Base-by-base conservation (phyloP, 2,329 filamentous ascomycete genomes). In the Rhinocladiella similis region DNA sequence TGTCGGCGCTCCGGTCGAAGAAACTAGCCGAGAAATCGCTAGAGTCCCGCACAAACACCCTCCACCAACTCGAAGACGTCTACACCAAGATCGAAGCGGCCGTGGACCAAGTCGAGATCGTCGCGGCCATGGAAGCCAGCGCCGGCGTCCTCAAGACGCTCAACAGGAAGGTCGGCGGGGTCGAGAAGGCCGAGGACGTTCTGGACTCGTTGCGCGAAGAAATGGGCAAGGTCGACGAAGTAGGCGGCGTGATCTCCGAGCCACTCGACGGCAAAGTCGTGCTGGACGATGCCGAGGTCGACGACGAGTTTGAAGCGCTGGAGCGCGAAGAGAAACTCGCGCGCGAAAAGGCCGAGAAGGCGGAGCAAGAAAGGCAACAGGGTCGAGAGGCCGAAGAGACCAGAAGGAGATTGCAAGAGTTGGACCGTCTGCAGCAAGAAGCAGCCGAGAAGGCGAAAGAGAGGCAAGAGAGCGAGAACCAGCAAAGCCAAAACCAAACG, bases 11-110 rank as follows among this genome's bases (percentile, higher is more conserved):
- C 12, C 87, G 88, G 50, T 89, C 86, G 4, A 96, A 91, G 76
- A 97, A 94, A 71, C 76, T 89, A 6, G 86, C 88, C 25, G 91
- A 97, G 71, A 77, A 82, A 2, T 88, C 86, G 10, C 80, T 97
- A 0, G 77, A 83, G 27, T 84, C 85, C 62, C 85, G 92, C 12
- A 84, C 87, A 27, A 85, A 86, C 7, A 89, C 89, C 0, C 81
- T 96, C 1, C 77, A 80, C 41, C 91, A 96, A 72, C 81, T 99
- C 1, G 91, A 97, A 72, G 85, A 90, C 60, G 86, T 95, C 0
- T 89, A 91, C 52, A 73, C 80, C n/a, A 89, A 87, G 68, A 89
- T 99, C 50, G 87, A 96, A 69, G 86, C 93, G 71, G 94, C 94
- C 0, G 82, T 85, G 0, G 89, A 92, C 71, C 90, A 97, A 61